phyloP scores from a whole-genome alignment of 2,329 filamentous ascomycete species.

The Ophiosphaerella korrae region DNA sequence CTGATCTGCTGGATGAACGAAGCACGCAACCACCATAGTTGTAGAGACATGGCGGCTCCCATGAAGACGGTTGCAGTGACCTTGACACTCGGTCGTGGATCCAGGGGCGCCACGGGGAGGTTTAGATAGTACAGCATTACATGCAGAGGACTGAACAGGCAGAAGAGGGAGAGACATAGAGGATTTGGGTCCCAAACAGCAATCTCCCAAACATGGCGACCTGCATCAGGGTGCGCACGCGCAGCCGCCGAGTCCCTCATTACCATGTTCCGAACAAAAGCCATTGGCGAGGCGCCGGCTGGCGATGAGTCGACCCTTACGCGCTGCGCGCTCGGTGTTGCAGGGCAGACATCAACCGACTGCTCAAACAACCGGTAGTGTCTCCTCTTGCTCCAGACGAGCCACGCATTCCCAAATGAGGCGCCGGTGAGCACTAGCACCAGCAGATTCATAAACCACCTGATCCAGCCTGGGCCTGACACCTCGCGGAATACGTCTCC shows the following conservation, averaged over 20 bases:
- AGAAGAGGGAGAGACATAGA: conserved; percentile 80
- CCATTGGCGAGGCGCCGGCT: conserved; percentile 75
- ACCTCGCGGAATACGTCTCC: conserved; percentile 75
- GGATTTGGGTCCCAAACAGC: conserved; percentile 92
- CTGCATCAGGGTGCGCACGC: conserved; percentile 80
- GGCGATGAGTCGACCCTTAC: conserved; percentile 89
- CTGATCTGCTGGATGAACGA: conserved; percentile 84
- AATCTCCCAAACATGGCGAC: conserved; percentile 92
- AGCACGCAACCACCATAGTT: conserved; percentile 74
- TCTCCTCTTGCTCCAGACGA: conserved; percentile 79
- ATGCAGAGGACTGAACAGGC: conserved; percentile 91
- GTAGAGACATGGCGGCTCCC: conserved; percentile 73
- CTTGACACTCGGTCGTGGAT: conserved; percentile 82
- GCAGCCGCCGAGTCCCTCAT: conserved; percentile 72
- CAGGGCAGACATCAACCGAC: conserved; percentile 74
- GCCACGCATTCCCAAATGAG: conserved; percentile 77
- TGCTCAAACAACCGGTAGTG: conserved; percentile 92
- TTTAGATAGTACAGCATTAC: conserved; percentile 89
- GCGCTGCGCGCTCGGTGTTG: conserved; percentile 84
- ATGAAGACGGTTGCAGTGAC: conserved; percentile 83
- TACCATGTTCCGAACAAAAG: conserved; percentile 71
- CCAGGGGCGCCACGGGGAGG: conserved; percentile 75
- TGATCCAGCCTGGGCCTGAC: conserved; percentile 65
- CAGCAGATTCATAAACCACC: conserved; percentile 68
- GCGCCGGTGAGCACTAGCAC: conserved; percentile 71